Evolutionary conservation across 768 basidiomycete genomes (phyloP).

Genomic region (Leccinum pellstonianum): DNA sequence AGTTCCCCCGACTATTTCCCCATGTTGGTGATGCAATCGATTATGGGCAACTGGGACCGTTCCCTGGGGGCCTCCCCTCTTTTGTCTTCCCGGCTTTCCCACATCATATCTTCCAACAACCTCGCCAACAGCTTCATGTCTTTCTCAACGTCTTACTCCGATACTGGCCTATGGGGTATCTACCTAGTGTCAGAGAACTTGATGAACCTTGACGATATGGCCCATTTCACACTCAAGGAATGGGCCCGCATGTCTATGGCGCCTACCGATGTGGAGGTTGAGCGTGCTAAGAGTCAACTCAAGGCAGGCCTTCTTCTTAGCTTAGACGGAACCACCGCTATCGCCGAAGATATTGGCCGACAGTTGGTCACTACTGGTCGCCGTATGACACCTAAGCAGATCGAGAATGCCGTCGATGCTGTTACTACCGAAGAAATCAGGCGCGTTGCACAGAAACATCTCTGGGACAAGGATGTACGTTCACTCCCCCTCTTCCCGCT

Average conservation of each 20-base stretch:
- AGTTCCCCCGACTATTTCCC: conserved; percentile 98
- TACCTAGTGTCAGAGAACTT: conserved; percentile 96
- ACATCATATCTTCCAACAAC: conserved; percentile 88
- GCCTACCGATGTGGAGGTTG: conserved; percentile 83
- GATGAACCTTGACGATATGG: conserved; percentile 87
- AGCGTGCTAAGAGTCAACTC: conserved; percentile 97
- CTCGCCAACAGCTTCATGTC: conserved; percentile 99
- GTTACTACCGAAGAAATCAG: conserved; percentile 88
- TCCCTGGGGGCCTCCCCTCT: conserved; percentile 88
- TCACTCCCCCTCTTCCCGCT: conserved; percentile 25
- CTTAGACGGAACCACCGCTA: conserved; percentile 93
- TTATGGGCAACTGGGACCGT: conserved; percentile 99
- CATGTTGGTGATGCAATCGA: conserved; percentile 97
- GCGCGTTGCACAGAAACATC: conserved; percentile 92
- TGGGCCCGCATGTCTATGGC: conserved; percentile 94
- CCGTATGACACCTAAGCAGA: conserved; percentile 88
- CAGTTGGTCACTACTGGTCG: conserved; percentile 94
- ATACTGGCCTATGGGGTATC: conserved; percentile 98
- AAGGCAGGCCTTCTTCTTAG: conserved; percentile 90
- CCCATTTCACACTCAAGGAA: conserved; percentile 92
- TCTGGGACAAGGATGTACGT: conserved; percentile 91
- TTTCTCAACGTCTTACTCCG: conserved; percentile 98
- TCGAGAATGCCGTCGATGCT: conserved; percentile 88
- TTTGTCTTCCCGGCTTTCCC: conserved; percentile 86
- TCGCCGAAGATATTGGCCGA: conserved; percentile 98